Percentiles rank a stretch among this genome's conserved stretches.
Evolutionary conservation across 2,329 filamentous ascomycete genomes (phyloP).

Genomic region (Chrysoporthe deuterocubensis): DNA sequence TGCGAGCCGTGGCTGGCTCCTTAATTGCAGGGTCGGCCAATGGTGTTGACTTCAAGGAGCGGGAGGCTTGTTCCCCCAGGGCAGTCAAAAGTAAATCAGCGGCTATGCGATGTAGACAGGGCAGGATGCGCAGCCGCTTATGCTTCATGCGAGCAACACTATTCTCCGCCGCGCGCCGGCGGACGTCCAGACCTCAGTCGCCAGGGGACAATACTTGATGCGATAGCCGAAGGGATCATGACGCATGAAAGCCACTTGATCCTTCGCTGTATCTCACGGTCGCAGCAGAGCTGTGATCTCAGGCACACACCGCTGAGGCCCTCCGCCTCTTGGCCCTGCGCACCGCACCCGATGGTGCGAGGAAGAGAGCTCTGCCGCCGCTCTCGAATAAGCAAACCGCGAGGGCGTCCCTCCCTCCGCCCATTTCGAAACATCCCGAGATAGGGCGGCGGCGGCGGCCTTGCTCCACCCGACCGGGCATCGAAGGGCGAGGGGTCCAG

Average conservation of each 20-base stretch:
- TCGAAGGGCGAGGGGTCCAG: neutral
- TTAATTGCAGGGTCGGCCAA: slow-evolving; percentile 17
- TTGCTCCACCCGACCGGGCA: neutral
- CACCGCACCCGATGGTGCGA: neutral
- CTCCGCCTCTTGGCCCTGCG: neutral
- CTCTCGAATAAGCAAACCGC: neutral
- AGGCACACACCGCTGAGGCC: neutral
- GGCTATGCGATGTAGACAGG: slow-evolving; percentile 16
- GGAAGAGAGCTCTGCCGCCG: neutral
- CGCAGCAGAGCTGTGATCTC: neutral
- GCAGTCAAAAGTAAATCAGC: slow-evolving; percentile 14
- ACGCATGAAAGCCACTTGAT: neutral
- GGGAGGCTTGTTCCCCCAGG: slow-evolving; percentile 11
- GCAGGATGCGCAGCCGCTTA: slow-evolving; percentile 10
- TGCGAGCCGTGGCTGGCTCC: slow-evolving; percentile 17
- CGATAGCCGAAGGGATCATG: slow-evolving; percentile 5
- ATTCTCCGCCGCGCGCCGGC: neutral
- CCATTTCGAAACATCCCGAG: too few relatives aligned
- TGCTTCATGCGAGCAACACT: slow-evolving; percentile 16
- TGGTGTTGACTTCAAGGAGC: neutral
- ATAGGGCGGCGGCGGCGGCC: too few relatives aligned
- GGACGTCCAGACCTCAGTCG: neutral
- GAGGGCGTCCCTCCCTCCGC: neutral
- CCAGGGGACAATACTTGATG: neutral
- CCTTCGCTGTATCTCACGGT: neutral